Evolutionary conservation across 768 basidiomycete species (phyloP), one percentile per base, ranked within the genome.

Genomic region (Tylopilus subfusipes): DNA sequence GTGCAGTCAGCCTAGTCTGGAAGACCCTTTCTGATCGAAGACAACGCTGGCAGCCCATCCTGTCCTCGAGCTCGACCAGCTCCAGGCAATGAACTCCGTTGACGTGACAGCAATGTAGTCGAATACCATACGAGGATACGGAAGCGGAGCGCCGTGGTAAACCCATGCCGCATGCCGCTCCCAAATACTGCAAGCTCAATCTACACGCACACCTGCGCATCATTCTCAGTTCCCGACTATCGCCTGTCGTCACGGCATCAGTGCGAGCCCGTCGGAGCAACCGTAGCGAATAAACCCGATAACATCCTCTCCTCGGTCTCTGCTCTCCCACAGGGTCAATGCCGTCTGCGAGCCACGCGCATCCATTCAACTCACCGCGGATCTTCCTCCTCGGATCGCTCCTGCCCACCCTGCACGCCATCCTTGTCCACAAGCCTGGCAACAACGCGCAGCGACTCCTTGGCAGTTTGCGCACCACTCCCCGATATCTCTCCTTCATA

Each of bases 351-450:
- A 63, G 50, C 18, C 27, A 1, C 13, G 21, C 40, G 19, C 22
- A 6, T 34, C 36, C 38, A 12, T 9, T 42, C 56, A 24, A 77
- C 84, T 72, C 69, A 85, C 80, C 72, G 70, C 50, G 78, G 77
- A 45, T 78, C 72, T 42, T 76, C 76, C 11, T 62, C 48, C 22
- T 64, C 62, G 9, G 68, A 60, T 47, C 63, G 42, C 22, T 70
- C 68, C 6, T 58, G 74, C 61, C 67, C 65, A 11, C 69, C 74
- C 40, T 79, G 75, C 48, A 87, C 62, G 1, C 86, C 87, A 58
- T 86, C 78, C 51, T 72, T 73, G 54, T 88, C 86, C 22, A 88
- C 79, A 36, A 85, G 81, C 55, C 73, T 70, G 30, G 80, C 76
- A n/a, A 89, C 76, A 8, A 77, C 64, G n/a, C 74, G 75, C 71